These are phyloP conservation scores for Rubia yunnanensis DNA, from an alignment of 257 asterid species.

Conservation along the genomic window DNA sequence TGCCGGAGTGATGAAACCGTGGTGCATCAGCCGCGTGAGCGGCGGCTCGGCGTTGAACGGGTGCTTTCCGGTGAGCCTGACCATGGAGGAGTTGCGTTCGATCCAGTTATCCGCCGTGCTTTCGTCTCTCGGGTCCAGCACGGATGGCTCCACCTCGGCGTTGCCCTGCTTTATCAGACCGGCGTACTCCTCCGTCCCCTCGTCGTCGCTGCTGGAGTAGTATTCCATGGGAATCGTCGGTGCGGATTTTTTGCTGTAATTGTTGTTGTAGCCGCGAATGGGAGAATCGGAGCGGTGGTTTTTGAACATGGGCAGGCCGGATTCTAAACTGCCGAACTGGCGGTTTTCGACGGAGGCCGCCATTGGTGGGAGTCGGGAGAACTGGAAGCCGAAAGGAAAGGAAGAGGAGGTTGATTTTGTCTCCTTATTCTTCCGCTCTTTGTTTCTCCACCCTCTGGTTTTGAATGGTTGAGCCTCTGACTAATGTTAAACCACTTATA, in stretches of 20 bases:
- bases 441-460: background rate
- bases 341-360: slow-evolving; percentile 74
- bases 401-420: background rate
- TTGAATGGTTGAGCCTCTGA: background rate
- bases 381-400: background rate
- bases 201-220: slow-evolving; percentile 42
- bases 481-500: background rate
- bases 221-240: slow-evolving; percentile 18
- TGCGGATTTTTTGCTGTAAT: slow-evolving; percentile 8
- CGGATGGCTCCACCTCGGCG: slow-evolving; percentile 60
- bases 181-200: slow-evolving; percentile 23
- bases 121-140: slow-evolving; percentile 55
- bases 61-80: slow-evolving; percentile 91
- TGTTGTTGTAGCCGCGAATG: slow-evolving; percentile 31
- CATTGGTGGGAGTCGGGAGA: slow-evolving; percentile 33
- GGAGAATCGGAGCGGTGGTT: slow-evolving; percentile 54
- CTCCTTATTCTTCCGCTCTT: background rate
- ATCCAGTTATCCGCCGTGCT: slow-evolving; percentile 76
- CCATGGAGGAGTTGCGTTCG: slow-evolving; percentile 59
- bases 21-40: slow-evolving; percentile 66
- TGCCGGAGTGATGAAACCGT: slow-evolving; percentile 93
- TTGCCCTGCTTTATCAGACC: slow-evolving; percentile 32
- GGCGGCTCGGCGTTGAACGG: slow-evolving; percentile 97
- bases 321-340: slow-evolving; percentile 42
- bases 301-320: slow-evolving; percentile 31